Evolutionary conservation across 805 yeast species (phyloP), one percentile per base, ranked within the genome.

Genomic region (Blastobotrys peoriensis): DNA sequence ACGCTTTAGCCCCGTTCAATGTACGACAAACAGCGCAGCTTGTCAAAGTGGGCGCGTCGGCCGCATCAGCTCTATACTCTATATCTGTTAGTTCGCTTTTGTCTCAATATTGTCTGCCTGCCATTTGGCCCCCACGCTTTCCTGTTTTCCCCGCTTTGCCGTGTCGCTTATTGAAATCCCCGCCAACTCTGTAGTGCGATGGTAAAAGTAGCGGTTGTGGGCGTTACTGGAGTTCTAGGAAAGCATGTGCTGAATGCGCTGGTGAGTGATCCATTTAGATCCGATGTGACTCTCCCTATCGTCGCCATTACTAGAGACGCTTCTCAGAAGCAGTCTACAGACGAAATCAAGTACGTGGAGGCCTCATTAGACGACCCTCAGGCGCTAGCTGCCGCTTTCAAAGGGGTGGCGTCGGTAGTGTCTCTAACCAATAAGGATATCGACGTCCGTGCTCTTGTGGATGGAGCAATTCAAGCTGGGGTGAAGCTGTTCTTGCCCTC

Each of bases 401-500:
- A 56, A 20, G 77, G 74, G 8, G 65, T 60, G 22, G 80, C 76
- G 52, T 79, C 74, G 18, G 61, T 78, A 20, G 59, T 79, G 50
- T 70, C 73, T 47, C 30, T 25, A 8, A 8, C 13, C 8, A 25
- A 25, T 13, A 25, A 25, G 13, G 48, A 50, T 25, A 65, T 71
- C 4, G 54, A 52, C 13, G 37, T 56, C 13, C 69, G 63, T 18
- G 60, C 52, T 0, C 50, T 63, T 13, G 44, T 70, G 17, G 74
- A 71, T 41, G 69, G 74, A 5, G 68, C 69, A 2, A 53, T 53
- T 5, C 58, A 53, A 19, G 67, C 64, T 41, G 66, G 69, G 51
- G 74, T 78, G 38, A 71, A 73, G 56, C 54, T 77, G 25, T 78
- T 67, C 59, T 71, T 77, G 49, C 82, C 82, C 25, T 72, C 81